These are phyloP conservation scores for Gracilaria caudata DNA, from an alignment of 23 red algal species.

Conservation along the genomic window DNA sequence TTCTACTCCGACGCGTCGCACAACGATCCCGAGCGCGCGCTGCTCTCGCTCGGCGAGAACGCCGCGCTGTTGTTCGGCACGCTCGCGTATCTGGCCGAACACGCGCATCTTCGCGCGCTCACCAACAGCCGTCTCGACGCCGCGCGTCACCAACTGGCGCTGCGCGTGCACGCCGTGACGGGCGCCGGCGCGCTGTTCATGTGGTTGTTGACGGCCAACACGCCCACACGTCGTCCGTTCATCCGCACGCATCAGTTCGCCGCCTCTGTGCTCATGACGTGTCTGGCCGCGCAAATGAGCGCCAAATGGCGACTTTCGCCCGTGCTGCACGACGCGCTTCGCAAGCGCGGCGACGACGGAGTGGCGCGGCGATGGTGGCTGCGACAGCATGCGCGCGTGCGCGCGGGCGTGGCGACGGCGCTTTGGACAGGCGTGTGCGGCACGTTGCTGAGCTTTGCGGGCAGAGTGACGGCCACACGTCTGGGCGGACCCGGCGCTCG, in stretches of 20 bases:
- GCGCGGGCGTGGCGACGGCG: background rate
- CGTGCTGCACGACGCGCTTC: background rate
- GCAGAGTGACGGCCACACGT: too few species aligned
- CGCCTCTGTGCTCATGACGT: background rate
- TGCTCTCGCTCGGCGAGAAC: constrained; percentile 28
- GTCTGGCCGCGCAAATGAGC: background rate
- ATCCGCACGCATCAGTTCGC: background rate
- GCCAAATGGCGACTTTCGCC: background rate
- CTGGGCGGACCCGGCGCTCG: background rate
- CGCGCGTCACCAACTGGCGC: background rate
- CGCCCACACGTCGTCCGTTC: background rate
- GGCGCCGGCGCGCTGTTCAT: background rate
- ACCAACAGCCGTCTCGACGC: background rate
- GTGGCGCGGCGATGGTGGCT: background rate
- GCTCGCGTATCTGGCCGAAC: background rate
- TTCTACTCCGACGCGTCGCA: constrained; percentile 35
- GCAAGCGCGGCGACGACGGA: background rate
- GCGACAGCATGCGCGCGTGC: background rate
- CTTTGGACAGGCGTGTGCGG: background rate
- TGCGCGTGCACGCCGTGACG: background rate
- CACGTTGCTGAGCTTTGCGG: background rate
- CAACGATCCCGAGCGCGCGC: background rate
- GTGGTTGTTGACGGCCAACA: constrained; percentile 12
- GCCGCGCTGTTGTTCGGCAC: background rate
- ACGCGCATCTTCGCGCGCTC: background rate